These are phyloP conservation scores for Magnusiomyces clavatus DNA, from an alignment of 1,139 yeast genomes.

Conservation along the genomic window DNA sequence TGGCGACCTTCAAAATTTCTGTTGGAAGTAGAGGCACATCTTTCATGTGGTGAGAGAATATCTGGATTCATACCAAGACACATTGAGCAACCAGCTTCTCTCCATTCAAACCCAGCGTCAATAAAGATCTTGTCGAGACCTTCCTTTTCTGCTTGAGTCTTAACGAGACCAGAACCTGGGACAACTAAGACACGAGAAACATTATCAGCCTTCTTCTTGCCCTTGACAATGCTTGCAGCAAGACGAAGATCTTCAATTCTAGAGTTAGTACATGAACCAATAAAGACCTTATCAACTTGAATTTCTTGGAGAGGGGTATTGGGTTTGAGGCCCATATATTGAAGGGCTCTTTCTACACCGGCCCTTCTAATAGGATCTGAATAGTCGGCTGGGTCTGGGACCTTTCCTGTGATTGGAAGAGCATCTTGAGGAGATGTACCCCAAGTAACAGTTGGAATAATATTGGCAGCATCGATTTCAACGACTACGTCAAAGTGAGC, in stretches of 20 bases:
- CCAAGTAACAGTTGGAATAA: constrained; percentile 96
- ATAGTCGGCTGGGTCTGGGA: constrained; percentile 73
- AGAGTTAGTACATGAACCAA: constrained; percentile 97
- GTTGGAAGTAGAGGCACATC: constrained; percentile 98
- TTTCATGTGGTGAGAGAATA: constrained; percentile 85
- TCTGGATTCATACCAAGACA: constrained; percentile 99
- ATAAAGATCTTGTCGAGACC: constrained; percentile 86
- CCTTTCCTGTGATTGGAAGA: constrained; percentile 79
- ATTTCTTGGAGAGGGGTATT: constrained; percentile 71
- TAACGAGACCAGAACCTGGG: constrained; percentile 95
- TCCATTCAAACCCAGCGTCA: constrained; percentile 95
- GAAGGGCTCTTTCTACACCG: constrained; percentile 84
- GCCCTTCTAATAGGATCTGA: constrained; percentile 72
- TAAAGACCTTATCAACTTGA: constrained; percentile 82
- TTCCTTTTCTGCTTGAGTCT: constrained; percentile 86
- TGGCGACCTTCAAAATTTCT: constrained; percentile 99
- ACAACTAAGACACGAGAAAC: constrained; percentile 84
- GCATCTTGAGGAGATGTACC: constrained; percentile 99
- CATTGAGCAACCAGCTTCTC: constrained; percentile 99
- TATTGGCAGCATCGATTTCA: constrained; percentile 71
- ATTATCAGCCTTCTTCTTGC: constrained; percentile 75
- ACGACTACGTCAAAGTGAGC: constrained; percentile 85
- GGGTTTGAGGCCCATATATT: constrained; percentile 84
- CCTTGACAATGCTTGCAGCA: constrained; percentile 90
- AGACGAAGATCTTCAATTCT: constrained; percentile 95